These are phyloP conservation scores for Lipomyces anomalus DNA, from an alignment of 805 yeast species.

Conservation along the genomic window DNA sequence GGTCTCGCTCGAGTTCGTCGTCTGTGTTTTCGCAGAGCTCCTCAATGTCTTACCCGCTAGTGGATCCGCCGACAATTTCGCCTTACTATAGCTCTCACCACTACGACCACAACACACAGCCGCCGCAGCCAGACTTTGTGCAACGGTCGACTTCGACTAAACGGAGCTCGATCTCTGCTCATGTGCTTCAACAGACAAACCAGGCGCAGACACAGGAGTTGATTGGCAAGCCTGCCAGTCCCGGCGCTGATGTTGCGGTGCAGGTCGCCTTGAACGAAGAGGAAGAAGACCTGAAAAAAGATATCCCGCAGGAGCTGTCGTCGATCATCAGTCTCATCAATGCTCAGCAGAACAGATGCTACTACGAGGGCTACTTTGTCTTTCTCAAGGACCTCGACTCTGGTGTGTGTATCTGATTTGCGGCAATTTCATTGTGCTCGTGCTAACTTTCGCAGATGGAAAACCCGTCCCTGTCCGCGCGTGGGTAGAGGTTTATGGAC, in stretches of 20 bases:
- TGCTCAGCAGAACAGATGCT: constrained; percentile 64
- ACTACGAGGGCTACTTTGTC: constrained; percentile 50
- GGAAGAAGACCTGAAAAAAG: constrained; percentile 17
- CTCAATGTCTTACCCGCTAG: constrained; percentile 1
- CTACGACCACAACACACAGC: too few species aligned
- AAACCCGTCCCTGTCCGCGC: constrained; percentile 66
- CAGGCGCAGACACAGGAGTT: too few species aligned
- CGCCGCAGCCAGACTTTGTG: too few species aligned
- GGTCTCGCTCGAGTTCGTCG: constrained; percentile 10
- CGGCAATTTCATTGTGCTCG: not conserved
- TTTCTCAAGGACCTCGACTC: constrained; percentile 35
- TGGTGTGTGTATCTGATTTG: constrained; percentile 1
- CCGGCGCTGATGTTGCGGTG: too few species aligned
- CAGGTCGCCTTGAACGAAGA: not conserved
- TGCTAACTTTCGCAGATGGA: constrained; percentile 60
- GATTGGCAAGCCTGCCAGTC: too few species aligned
- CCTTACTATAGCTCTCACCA: too few species aligned
- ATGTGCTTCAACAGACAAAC: too few species aligned
- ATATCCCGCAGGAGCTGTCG: constrained; percentile 56
- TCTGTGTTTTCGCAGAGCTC: constrained; percentile 8
- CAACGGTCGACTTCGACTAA: too few species aligned
- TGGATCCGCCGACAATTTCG: constrained; percentile 8
- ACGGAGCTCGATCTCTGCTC: too few species aligned
- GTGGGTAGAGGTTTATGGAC: constrained; percentile 93
- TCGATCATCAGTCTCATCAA: constrained; percentile 67